These are phyloP conservation scores for Arabis alpina DNA, from an alignment of 345 rosid genomes.

Conservation along the genomic window DNA sequence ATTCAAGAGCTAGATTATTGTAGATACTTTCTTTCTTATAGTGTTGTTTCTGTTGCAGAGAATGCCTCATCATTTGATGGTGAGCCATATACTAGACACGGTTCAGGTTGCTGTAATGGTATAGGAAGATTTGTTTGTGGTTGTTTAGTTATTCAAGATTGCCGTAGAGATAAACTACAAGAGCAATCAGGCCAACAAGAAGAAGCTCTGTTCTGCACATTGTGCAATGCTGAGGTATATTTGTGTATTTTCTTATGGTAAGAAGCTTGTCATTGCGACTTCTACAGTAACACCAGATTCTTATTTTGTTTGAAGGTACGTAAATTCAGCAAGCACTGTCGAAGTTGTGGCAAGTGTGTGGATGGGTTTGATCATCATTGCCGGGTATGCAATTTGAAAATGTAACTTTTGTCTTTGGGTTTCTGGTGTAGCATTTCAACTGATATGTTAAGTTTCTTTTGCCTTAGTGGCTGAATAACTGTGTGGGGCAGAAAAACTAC, in stretches of 20 bases:
- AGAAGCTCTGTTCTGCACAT: constrained; percentile 83
- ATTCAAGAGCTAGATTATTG: neutral
- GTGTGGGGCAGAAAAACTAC: constrained; percentile 92
- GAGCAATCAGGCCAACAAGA: constrained; percentile 57
- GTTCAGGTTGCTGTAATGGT: constrained; percentile 54
- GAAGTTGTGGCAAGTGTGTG: constrained; percentile 94
- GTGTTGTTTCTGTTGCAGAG: constrained; percentile 43
- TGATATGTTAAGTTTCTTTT: constrained; percentile 29
- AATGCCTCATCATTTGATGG: constrained; percentile 56
- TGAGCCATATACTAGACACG: constrained; percentile 47
- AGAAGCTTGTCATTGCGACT: constrained; percentile 5
- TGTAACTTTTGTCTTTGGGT: neutral
- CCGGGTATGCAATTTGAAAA: constrained; percentile 59
- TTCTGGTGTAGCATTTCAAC: neutral
- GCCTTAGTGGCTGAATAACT: constrained; percentile 93
- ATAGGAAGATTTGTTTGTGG: constrained; percentile 66
- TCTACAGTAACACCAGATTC: constrained; percentile 10
- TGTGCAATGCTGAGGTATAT: constrained; percentile 90
- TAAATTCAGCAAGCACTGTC: constrained; percentile 93
- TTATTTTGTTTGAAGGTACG: constrained; percentile 56
- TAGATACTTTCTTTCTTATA: neutral
- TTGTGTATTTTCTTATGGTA: neutral
- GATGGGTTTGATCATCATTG: constrained; percentile 99
- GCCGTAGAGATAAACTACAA: constrained; percentile 63
- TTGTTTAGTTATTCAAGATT: constrained; percentile 66